Percentiles rank a stretch among this genome's conserved stretches.
Conservation (phyloP, 2,329 filamentous ascomycete species). For the Diplocarpon mali region DNA sequence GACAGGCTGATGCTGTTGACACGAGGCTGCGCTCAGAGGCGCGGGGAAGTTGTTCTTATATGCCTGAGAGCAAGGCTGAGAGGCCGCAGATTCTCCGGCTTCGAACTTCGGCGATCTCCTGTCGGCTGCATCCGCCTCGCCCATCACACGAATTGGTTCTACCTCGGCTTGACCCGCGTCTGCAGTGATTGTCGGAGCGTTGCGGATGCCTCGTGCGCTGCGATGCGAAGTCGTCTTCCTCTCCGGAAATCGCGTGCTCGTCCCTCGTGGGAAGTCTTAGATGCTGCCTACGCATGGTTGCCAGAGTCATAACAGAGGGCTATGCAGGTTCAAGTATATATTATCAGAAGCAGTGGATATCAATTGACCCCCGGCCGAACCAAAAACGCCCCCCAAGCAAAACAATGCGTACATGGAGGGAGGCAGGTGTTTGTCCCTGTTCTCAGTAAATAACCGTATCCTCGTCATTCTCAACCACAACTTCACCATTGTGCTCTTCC, state of each 20-base stretch:
- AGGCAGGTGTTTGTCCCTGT: background rate
- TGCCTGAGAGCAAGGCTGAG: background rate
- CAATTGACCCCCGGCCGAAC: background rate
- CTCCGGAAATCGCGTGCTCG: no score
- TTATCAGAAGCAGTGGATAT: background rate
- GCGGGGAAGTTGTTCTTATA: constrained; percentile 1
- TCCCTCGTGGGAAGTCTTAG: no score
- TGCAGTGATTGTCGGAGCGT: no score
- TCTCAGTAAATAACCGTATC: constrained; percentile 81
- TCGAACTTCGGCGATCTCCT: constrained; percentile 1
- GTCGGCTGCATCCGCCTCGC: background rate
- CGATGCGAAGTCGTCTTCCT: no score
- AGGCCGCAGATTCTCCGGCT: background rate
- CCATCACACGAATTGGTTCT: no score
- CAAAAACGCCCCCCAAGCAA: background rate
- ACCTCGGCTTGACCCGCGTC: no score
- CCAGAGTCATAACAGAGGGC: no score
- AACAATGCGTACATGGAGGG: background rate
- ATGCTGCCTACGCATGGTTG: no score
- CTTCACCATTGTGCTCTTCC: constrained; percentile 63
- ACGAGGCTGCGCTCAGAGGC: background rate
- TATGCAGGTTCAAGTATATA: no score
- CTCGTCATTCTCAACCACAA: constrained; percentile 75
- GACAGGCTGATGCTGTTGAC: background rate
- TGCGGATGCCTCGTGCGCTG: no score